phyloP scores from a whole-genome alignment of 2,329 filamentous ascomycete species.

The Stachybotrys chlorohalonatus region DNA sequence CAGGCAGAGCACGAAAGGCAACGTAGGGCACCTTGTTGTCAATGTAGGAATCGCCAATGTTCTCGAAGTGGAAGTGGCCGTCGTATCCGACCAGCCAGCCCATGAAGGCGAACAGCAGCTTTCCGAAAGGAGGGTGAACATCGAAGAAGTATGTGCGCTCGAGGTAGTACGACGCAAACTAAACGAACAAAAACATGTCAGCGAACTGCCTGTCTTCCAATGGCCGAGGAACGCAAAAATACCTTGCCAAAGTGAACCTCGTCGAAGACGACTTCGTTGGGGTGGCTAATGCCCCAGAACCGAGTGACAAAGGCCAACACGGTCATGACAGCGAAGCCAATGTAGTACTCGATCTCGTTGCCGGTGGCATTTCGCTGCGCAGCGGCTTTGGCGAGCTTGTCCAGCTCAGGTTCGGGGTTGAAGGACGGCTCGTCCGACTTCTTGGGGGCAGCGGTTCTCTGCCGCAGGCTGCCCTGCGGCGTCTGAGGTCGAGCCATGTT shows the following conservation, averaged over 20 bases:
- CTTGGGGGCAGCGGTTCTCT: conserved; percentile 45
- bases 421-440: conserved; percentile 31
- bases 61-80: conserved; percentile 95
- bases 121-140: conserved; percentile 95
- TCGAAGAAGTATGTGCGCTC: conserved; percentile 99
- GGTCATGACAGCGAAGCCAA: conserved; percentile 70
- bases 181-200: conserved; percentile 2
- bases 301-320: conserved; percentile 78
- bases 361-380: conserved; percentile 24
- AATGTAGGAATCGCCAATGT: conserved; percentile 98
- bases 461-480: conserved; percentile 50
- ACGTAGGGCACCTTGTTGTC: conserved; percentile 96
- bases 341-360: conserved; percentile 76
- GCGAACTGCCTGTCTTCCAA: not conserved
- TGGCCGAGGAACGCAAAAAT: conserved; percentile 17
- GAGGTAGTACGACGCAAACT: conserved; percentile 77
- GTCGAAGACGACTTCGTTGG: conserved; percentile 95
- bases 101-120: conserved; percentile 93
- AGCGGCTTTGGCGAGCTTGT: conserved; percentile 35
- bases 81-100: conserved; percentile 98
- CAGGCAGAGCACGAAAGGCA: conserved; percentile 87
- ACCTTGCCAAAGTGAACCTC: conserved; percentile 99
- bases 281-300: conserved; percentile 94
- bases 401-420: conserved; percentile 37
- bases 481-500: conserved; percentile 39